These are phyloP conservation scores for Circinella minor DNA, from an alignment of 371 early-diverging fungal species.

Conservation along the genomic window DNA sequence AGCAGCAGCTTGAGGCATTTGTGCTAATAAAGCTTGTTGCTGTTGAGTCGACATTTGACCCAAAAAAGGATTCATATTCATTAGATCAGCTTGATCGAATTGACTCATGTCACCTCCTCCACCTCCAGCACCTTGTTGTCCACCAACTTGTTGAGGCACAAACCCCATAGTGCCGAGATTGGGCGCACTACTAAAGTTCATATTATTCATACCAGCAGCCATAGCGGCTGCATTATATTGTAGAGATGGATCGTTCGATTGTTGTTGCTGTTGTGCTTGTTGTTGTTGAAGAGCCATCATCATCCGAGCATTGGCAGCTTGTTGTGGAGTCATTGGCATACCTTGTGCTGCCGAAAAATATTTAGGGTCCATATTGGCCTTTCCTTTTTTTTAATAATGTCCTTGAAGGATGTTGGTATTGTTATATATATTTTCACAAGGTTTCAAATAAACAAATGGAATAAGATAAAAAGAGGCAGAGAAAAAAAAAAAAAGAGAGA, in stretches of 20 bases:
- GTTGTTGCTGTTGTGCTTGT: constrained; percentile 30
- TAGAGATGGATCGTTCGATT: constrained; percentile 20
- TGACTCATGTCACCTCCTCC: constrained; percentile 20
- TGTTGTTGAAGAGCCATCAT: constrained; percentile 46
- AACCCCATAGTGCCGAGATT: constrained; percentile 34
- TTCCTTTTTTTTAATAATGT: too few relatives aligned
- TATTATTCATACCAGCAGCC: constrained; percentile 12
- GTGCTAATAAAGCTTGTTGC: constrained; percentile 1
- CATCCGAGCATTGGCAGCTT: constrained; percentile 31
- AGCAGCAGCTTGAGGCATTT: constrained; percentile 4
- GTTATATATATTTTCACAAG: too few relatives aligned
- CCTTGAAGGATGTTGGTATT: too few relatives aligned
- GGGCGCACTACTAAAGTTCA: constrained; percentile 25
- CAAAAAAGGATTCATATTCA: constrained; percentile 22
- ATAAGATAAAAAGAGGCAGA: too few relatives aligned
- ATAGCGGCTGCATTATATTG: constrained; percentile 19
- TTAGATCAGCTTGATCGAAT: constrained; percentile 36
- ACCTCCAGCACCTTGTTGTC: not conserved
- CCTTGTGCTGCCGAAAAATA: constrained; percentile 41
- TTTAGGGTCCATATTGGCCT: constrained; percentile 42
- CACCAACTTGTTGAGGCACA: constrained; percentile 18
- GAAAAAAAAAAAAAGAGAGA: too few relatives aligned
- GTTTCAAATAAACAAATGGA: too few relatives aligned
- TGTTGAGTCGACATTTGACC: constrained; percentile 34
- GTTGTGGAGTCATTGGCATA: constrained; percentile 33